Percentiles rank a stretch among this genome's conserved stretches.
phyloP scores from a whole-genome alignment of 306 rosid genomes.

The Chamaecrista fasciculata region DNA sequence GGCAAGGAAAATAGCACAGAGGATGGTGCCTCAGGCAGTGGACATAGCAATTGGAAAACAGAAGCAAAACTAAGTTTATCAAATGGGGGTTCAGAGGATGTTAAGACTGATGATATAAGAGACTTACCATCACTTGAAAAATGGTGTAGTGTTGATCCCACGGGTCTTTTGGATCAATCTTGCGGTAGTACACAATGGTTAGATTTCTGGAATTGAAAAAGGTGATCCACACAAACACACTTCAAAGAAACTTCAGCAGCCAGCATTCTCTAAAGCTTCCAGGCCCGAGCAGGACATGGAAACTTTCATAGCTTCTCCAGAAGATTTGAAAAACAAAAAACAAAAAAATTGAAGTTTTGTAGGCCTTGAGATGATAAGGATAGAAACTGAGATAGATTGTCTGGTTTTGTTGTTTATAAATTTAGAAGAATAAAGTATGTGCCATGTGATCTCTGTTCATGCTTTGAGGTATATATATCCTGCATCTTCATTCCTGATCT shows the following conservation, averaged over 20 bases:
- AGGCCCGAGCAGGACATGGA: slow-evolving; percentile 19
- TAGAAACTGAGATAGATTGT: slow-evolving; percentile 29
- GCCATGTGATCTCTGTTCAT: slow-evolving; percentile 29
- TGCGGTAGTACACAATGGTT: slow-evolving; percentile 59
- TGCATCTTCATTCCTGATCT: background rate
- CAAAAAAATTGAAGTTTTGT: slow-evolving; percentile 45
- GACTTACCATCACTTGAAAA: slow-evolving; percentile 48
- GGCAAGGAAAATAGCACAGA: slow-evolving; percentile 35
- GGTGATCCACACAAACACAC: background rate
- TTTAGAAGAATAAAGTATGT: slow-evolving; percentile 36
- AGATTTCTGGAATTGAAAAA: slow-evolving; percentile 60
- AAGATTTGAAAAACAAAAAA: slow-evolving; percentile 10
- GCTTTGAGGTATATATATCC: background rate
- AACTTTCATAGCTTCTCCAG: slow-evolving; percentile 15
- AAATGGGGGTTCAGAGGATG: slow-evolving; percentile 36
- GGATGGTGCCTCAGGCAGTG: slow-evolving; percentile 44
- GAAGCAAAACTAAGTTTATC: slow-evolving; percentile 38
- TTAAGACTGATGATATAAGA: slow-evolving; percentile 28
- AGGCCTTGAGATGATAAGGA: slow-evolving; percentile 40
- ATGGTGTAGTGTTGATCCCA: slow-evolving; percentile 56
- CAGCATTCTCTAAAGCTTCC: slow-evolving; percentile 17
- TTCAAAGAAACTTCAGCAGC: background rate
- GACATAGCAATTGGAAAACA: slow-evolving; percentile 26
- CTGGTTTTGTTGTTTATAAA: slow-evolving; percentile 30
- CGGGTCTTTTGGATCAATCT: slow-evolving; percentile 46